These are phyloP conservation scores for Betula pendula DNA, from an alignment of 306 rosid genomes.

Conservation along the genomic window DNA sequence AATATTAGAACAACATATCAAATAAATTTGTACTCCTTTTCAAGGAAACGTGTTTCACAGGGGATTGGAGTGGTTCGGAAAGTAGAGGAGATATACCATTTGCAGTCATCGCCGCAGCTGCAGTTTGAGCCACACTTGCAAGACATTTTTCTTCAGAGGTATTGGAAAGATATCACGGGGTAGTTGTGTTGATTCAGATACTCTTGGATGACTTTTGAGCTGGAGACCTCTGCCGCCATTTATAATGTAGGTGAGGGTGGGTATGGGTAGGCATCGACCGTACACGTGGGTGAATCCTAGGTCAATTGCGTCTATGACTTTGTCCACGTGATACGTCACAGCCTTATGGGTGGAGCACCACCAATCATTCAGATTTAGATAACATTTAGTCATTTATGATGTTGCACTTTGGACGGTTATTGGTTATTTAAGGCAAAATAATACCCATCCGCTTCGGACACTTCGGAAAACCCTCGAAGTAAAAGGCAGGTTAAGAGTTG, in stretches of 20 bases:
- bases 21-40: no score
- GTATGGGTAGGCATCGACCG: constrained; percentile 27
- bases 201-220: constrained; percentile 13
- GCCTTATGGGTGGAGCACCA: background rate
- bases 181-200: no score
- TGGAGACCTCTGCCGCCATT: background rate
- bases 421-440: no score
- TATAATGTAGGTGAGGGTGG: constrained; percentile 5
- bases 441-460: no score
- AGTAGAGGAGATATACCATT: no score
- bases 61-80: no score
- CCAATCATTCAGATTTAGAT: background rate
- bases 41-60: no score
- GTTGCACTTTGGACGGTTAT: no score
- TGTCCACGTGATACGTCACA: background rate
- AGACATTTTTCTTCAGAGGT: constrained; percentile 18
- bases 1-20: no score
- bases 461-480: no score
- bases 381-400: no score
- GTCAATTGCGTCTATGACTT: background rate
- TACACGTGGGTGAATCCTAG: constrained; percentile 40
- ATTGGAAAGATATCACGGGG: background rate
- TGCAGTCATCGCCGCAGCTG: constrained; percentile 4
- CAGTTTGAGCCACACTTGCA: constrained; percentile 27
- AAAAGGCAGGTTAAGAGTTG: no score